A percentile compares a stretch with the other conserved stretches of the same genome.
These are phyloP conservation scores for Linderniella brevidens DNA, from an alignment of 257 asterid species.

Conservation along the genomic window DNA sequence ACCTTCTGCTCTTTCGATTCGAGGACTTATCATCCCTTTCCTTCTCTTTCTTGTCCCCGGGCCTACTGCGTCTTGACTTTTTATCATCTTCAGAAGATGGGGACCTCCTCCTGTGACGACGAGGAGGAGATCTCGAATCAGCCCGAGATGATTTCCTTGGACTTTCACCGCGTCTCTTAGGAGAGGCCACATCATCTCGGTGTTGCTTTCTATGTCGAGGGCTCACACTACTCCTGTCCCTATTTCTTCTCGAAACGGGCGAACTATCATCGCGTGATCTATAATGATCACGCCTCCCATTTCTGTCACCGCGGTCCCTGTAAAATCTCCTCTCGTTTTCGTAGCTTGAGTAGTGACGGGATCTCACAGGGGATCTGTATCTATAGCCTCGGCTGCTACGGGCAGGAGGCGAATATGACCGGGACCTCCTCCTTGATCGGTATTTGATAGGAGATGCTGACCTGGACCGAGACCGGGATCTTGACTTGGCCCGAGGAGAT, in stretches of 20 bases:
- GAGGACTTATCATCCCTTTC: slow-evolving; percentile 34
- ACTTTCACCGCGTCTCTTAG: slow-evolving; percentile 36
- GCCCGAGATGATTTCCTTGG: slow-evolving; percentile 39
- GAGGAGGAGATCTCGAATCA: slow-evolving; percentile 68
- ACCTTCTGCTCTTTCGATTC: slow-evolving; percentile 29
- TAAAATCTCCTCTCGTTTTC: slow-evolving; percentile 54
- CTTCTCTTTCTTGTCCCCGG: slow-evolving; percentile 30
- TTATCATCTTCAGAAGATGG: slow-evolving; percentile 46
- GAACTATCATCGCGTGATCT: slow-evolving; percentile 38
- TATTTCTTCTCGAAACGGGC: slow-evolving; percentile 51
- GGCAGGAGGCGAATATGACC: slow-evolving; percentile 61
- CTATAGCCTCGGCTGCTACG: slow-evolving; percentile 51
- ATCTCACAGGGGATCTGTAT: slow-evolving; percentile 78
- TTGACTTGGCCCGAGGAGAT: slow-evolving; percentile 40
- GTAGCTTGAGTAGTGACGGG: slow-evolving; percentile 56
- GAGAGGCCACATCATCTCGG: slow-evolving; percentile 47
- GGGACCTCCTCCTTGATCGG: slow-evolving; percentile 52
- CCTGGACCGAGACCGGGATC: slow-evolving; percentile 62
- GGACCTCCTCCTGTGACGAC: slow-evolving; percentile 37
- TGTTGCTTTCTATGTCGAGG: slow-evolving; percentile 47
- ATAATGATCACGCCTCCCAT: slow-evolving; percentile 39
- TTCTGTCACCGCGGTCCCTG: slow-evolving; percentile 49
- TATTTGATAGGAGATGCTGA: slow-evolving; percentile 61
- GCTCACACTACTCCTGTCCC: slow-evolving; percentile 70
- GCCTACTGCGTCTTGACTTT: slow-evolving; percentile 43